Percentiles rank a stretch among this genome's conserved stretches.
These are phyloP conservation scores for Cymbopogon flexuosus DNA, from an alignment of 202 grass and related monocot species.

Conservation along the genomic window DNA sequence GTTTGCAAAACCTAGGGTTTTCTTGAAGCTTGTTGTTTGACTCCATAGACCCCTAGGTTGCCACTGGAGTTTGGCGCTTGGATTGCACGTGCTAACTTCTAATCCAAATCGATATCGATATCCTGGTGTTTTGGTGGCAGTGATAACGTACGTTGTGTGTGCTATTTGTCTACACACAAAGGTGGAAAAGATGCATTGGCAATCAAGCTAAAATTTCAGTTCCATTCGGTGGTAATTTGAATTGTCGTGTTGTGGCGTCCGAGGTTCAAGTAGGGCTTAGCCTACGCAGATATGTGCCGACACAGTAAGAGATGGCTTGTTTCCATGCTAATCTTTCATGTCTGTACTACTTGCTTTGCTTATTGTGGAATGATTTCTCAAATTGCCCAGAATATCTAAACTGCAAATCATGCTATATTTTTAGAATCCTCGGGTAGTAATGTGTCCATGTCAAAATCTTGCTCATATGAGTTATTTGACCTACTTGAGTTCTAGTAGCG, in stretches of 20 bases:
- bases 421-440: neutral
- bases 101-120: neutral
- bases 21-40: neutral
- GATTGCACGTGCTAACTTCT: neutral
- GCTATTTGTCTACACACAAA: neutral
- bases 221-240: neutral
- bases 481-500: neutral
- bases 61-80: neutral
- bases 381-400: neutral
- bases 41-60: neutral
- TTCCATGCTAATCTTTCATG: neutral
- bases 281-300: neutral
- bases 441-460: neutral
- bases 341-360: neutral
- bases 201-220: neutral
- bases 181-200: neutral
- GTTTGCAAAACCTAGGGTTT: conserved; percentile 17
- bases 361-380: neutral
- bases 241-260: neutral
- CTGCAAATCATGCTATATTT: neutral
- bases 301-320: neutral
- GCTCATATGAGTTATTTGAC: neutral
- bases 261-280: neutral
- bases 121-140: neutral
- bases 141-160: neutral